Percentiles rank a stretch among this genome's conserved stretches.
phyloP scores from a whole-genome alignment of 768 basidiomycete genomes.

The Lepiota brunneoincarnata region DNA sequence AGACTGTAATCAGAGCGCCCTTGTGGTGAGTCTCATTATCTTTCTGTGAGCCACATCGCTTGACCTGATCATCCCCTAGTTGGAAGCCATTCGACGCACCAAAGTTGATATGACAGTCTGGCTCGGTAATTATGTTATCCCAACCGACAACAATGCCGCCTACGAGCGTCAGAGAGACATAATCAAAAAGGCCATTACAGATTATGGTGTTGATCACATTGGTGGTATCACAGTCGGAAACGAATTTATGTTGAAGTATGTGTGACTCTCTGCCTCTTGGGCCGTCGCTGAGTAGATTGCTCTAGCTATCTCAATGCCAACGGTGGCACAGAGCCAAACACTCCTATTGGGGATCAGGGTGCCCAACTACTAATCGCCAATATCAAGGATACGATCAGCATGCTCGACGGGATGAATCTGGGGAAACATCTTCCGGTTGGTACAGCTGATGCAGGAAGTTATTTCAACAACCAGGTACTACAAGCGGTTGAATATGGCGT shows the following conservation, averaged over 20 bases:
- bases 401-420: conserved; percentile 55
- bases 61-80: conserved; percentile 26
- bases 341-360: conserved; percentile 55
- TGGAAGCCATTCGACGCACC: conserved; percentile 88
- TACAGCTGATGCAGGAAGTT: conserved; percentile 82
- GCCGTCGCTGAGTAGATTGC: neutral
- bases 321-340: conserved; percentile 52
- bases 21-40: conserved; percentile 49
- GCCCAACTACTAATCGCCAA: conserved; percentile 60
- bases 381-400: conserved; percentile 63
- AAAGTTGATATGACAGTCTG: conserved; percentile 84
- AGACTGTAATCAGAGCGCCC: conserved; percentile 79
- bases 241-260: conserved; percentile 81
- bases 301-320: conserved; percentile 56
- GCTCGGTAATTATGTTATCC: conserved; percentile 65
- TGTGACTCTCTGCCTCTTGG: conserved; percentile 9
- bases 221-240: conserved; percentile 89
- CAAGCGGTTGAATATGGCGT: conserved; percentile 68
- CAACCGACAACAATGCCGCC: conserved; percentile 63
- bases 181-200: conserved; percentile 67
- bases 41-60: neutral
- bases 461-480: conserved; percentile 73
- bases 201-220: conserved; percentile 75
- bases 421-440: conserved; percentile 65
- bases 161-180: conserved; percentile 70